Conservation (phyloP, 257 asterid species). For the Gynochthodes officinalis region DNA sequence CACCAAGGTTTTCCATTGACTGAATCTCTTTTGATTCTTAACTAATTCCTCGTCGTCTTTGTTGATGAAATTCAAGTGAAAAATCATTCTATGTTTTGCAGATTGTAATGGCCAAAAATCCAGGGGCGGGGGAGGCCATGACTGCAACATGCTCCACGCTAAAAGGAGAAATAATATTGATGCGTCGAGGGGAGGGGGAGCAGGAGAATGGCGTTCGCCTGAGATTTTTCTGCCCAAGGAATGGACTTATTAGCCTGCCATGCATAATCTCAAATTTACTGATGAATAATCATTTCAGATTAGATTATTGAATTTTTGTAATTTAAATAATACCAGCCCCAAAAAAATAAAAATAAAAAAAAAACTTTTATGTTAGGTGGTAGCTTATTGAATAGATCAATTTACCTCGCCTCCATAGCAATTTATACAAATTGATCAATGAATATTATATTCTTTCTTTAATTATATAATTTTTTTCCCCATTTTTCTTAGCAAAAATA, state of each 20-base stretch:
- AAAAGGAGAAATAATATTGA: slow-evolving; percentile 19
- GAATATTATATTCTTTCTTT: too few species aligned
- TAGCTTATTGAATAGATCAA: too few species aligned
- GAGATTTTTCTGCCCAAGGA: slow-evolving; percentile 62
- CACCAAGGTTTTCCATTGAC: slow-evolving; percentile 30
- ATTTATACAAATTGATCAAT: too few species aligned
- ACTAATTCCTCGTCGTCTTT: too few species aligned
- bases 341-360: not conserved
- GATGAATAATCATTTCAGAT: too few species aligned
- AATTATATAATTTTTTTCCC: too few species aligned
- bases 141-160: slow-evolving; percentile 18
- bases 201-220: slow-evolving; percentile 26
- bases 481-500: too few species aligned
- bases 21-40: too few species aligned
- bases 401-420: too few species aligned
- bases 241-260: slow-evolving; percentile 55
- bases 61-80: too few species aligned
- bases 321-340: not conserved
- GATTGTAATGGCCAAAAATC: slow-evolving; percentile 18
- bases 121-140: slow-evolving; percentile 16
- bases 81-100: slow-evolving; percentile 11
- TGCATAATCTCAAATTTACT: too few species aligned
- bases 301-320: not conserved
- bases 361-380: too few species aligned
- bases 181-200: not conserved